A percentile compares a stretch with the other conserved stretches of the same genome.
phyloP scores from a whole-genome alignment of 768 basidiomycete genomes.

The Tephrocybe sp. region DNA sequence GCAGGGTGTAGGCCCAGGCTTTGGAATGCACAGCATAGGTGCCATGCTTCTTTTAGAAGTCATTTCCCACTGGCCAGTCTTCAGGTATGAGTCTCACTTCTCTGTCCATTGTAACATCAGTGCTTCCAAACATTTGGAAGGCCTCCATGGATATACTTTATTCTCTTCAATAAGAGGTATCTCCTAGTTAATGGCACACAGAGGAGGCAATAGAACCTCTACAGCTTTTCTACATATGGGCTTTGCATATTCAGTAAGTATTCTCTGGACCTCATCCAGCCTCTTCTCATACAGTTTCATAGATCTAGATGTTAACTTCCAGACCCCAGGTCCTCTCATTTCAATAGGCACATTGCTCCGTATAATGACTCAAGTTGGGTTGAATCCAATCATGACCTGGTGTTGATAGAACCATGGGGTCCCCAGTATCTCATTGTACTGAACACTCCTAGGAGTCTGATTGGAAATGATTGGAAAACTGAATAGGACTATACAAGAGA shows the following conservation, averaged over 20 bases:
- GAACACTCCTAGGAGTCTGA: too few species aligned
- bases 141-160: too few species aligned
- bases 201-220: slow-evolving; percentile 38
- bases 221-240: slow-evolving; percentile 26
- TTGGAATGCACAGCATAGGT: slow-evolving; percentile 26
- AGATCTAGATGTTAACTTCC: too few species aligned
- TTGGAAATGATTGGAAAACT: too few species aligned
- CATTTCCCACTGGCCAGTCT: slow-evolving; percentile 28
- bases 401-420: too few species aligned
- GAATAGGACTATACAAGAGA: too few species aligned
- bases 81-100: slow-evolving; percentile 29
- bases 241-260: slow-evolving; percentile 22
- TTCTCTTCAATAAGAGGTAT: slow-evolving; percentile 36
- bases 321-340: slow-evolving; percentile 19
- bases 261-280: slow-evolving; percentile 1
- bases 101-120: slow-evolving; percentile 27
- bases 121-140: slow-evolving; percentile 36
- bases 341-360: slow-evolving; percentile 5
- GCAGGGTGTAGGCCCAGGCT: too few species aligned
- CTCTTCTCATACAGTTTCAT: too few species aligned
- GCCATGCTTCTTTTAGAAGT: slow-evolving; percentile 29
- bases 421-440: slow-evolving; percentile 27
- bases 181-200: slow-evolving; percentile 37
- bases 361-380: not conserved
- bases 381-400: not conserved